Conservation (phyloP, 2,329 filamentous ascomycete genomes). For the Hyphodiscus sp. region DNA sequence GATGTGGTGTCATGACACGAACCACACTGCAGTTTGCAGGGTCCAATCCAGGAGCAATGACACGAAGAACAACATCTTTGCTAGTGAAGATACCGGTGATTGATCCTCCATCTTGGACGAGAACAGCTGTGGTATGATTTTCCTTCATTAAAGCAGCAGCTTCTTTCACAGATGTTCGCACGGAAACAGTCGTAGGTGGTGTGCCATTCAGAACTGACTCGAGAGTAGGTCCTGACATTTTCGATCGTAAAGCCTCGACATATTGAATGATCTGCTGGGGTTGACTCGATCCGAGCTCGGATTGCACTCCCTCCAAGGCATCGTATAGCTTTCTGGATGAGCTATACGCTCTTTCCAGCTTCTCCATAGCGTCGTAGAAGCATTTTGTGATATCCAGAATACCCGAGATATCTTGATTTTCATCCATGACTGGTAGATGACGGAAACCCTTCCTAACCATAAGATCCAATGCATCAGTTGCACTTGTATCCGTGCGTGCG, state of each 20-base stretch:
- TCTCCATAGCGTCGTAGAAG: constrained; percentile 99
- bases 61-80: constrained; percentile 96
- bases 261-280: constrained; percentile 99
- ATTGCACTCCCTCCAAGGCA: constrained; percentile 94
- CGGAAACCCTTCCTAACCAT: constrained; percentile 99
- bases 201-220: constrained; percentile 90
- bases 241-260: constrained; percentile 86
- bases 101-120: constrained; percentile 93
- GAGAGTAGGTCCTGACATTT: constrained; percentile 96
- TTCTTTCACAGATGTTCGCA: constrained; percentile 93
- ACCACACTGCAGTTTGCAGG: constrained; percentile 95
- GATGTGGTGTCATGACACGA: constrained; percentile 97
- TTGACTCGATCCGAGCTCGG: constrained; percentile 89
- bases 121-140: constrained; percentile 91
- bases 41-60: constrained; percentile 94
- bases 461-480: constrained; percentile 91
- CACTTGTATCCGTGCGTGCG: constrained; percentile 94
- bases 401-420: constrained; percentile 98
- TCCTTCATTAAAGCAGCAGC: constrained; percentile 97
- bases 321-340: constrained; percentile 98
- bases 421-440: constrained; percentile 97
- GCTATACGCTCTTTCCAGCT: constrained; percentile 93
- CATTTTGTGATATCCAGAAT: constrained; percentile 98
- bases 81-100: constrained; percentile 99
- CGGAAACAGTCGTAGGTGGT: constrained; percentile 89